Evolutionary conservation across 352 stramenopile genomes (phyloP).

Genomic region (Elongisporangium undulatum): DNA sequence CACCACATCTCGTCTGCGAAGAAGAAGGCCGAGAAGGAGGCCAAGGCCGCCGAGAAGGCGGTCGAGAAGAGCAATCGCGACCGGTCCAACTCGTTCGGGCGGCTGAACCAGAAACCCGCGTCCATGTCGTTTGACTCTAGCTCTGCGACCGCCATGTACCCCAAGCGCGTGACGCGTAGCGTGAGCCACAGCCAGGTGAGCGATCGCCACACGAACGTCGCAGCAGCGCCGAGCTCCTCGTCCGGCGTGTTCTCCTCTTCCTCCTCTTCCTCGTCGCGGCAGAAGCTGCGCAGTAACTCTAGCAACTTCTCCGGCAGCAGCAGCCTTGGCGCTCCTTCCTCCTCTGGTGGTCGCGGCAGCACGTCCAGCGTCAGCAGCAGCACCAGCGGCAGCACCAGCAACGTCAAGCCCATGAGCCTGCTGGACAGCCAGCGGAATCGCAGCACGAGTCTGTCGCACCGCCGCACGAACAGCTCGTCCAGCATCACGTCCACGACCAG

Average conservation of each 20-base stretch:
- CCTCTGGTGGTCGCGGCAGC: conserved; percentile 3
- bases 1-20: conserved; percentile 19
- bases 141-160: background rate
- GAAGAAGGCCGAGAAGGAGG: background rate
- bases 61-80: conserved; percentile 1
- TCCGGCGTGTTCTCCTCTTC: conserved; percentile 16
- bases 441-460: background rate
- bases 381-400: conserved; percentile 2
- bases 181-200: conserved; percentile 14
- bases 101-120: background rate
- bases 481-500: background rate
- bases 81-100: background rate
- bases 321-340: conserved; percentile 1
- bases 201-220: conserved; percentile 16
- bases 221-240: conserved; percentile 6
- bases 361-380: conserved; percentile 4
- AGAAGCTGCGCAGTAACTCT: background rate
- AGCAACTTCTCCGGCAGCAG: background rate
- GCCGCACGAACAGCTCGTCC: conserved; percentile 8
- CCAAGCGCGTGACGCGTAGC: conserved; percentile 5
- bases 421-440: conserved; percentile 3
- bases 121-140: background rate
- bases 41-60: conserved; percentile 1
- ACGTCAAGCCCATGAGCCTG: conserved; percentile 2
- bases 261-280: background rate